Percentiles rank a stretch among this genome's conserved stretches.
phyloP scores from a whole-genome alignment of 1,139 yeast species.

The Taphrina wiesneri region DNA sequence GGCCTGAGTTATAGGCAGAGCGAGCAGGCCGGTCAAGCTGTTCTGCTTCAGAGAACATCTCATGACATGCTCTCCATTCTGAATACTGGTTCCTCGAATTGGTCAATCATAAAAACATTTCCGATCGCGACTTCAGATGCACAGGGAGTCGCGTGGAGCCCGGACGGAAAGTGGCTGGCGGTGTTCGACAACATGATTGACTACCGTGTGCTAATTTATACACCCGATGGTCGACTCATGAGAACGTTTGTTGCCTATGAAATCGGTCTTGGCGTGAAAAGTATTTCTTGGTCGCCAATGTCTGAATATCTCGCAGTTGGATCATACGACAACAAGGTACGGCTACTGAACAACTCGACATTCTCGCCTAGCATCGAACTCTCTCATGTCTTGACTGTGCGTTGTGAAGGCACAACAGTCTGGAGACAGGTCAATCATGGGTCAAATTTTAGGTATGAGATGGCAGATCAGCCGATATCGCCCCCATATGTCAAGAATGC shows the following conservation, averaged over 20 bases:
- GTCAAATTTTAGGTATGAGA: slow-evolving; percentile 4
- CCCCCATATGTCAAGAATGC: slow-evolving; percentile 36
- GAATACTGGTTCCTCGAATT: slow-evolving; percentile 26
- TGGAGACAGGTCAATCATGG: slow-evolving; percentile 37
- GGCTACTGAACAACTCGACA: slow-evolving; percentile 38
- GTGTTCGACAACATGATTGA: slow-evolving; percentile 38
- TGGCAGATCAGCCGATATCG: slow-evolving; percentile 34
- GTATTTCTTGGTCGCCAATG: slow-evolving; percentile 38
- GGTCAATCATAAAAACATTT: slow-evolving; percentile 21
- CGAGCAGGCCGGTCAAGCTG: slow-evolving; percentile 33
- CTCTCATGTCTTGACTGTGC: slow-evolving; percentile 35
- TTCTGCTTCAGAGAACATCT: slow-evolving; percentile 38
- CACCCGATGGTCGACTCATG: slow-evolving; percentile 35
- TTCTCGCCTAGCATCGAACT: slow-evolving; percentile 39
- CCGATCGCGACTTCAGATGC: slow-evolving; percentile 38
- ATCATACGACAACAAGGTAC: slow-evolving; percentile 39
- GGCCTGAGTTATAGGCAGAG: slow-evolving; percentile 38
- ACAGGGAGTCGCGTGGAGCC: slow-evolving; percentile 40
- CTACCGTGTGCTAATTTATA: slow-evolving; percentile 38
- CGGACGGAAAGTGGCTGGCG: slow-evolving; percentile 41
- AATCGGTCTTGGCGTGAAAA: slow-evolving; percentile 31
- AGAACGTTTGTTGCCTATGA: slow-evolving; percentile 31
- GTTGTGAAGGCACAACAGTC: slow-evolving; percentile 31
- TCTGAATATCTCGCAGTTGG: slow-evolving; percentile 39
- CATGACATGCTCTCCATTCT: slow-evolving; percentile 37